phyloP scores from a whole-genome alignment of 2,329 filamentous ascomycete genomes.

The Elsinoe batatas region DNA sequence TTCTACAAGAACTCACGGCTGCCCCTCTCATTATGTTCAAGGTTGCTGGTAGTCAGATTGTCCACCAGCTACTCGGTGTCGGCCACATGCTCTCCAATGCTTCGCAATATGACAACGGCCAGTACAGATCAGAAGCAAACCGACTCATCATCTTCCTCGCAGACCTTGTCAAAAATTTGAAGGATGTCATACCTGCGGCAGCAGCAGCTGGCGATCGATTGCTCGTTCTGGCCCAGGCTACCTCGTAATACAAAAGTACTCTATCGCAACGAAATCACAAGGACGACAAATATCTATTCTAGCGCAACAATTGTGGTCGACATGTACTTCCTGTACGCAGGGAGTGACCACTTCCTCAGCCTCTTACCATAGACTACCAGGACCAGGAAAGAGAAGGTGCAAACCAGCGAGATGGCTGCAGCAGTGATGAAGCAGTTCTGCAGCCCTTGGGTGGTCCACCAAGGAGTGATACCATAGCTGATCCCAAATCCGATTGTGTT shows the following conservation, averaged over 20 bases:
- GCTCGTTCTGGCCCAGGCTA: not conserved
- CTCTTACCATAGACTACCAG: slow-evolving; percentile 43
- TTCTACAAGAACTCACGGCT: not conserved
- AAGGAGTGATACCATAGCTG: slow-evolving; percentile 38
- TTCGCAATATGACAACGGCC: not conserved
- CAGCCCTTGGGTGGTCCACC: slow-evolving; percentile 34
- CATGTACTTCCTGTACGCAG: slow-evolving; percentile 32
- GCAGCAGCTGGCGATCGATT: not conserved
- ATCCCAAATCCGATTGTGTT: slow-evolving; percentile 42
- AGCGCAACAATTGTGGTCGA: not conserved
- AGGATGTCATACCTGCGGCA: not conserved
- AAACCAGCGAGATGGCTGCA: slow-evolving; percentile 16
- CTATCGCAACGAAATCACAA: not conserved
- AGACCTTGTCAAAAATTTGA: not conserved
- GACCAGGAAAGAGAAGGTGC: slow-evolving; percentile 27
- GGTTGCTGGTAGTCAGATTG: not conserved
- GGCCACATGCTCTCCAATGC: not conserved
- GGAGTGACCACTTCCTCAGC: slow-evolving; percentile 31
- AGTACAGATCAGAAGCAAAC: not conserved
- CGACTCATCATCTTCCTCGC: not conserved
- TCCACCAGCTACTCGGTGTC: not conserved
- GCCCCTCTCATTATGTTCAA: not conserved
- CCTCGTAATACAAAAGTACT: not conserved
- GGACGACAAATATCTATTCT: not conserved
- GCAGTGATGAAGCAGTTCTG: slow-evolving; percentile 37